A percentile compares a stretch with the other conserved stretches of the same genome.
These are phyloP conservation scores for Nitzschia sp. DNA, from an alignment of 108 stramenopile species.

Conservation along the genomic window DNA sequence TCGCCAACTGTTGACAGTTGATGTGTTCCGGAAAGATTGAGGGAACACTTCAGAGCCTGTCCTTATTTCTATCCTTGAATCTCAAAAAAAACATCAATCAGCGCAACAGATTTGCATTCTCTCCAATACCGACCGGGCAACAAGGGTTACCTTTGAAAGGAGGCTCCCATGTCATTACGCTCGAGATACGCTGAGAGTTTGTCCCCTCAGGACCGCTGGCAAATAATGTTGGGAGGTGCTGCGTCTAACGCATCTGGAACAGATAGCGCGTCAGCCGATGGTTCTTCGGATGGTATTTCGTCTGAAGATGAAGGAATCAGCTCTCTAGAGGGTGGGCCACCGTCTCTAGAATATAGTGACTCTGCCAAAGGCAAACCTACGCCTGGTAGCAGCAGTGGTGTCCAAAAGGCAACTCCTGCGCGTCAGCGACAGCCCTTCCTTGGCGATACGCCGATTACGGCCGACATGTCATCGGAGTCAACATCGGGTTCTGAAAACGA, in stretches of 20 bases:
- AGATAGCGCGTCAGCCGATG: neutral
- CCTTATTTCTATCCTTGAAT: too few species aligned
- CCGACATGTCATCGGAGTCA: neutral
- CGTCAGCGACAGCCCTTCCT: neutral
- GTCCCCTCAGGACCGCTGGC: too few species aligned
- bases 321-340: constrained; percentile 1
- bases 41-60: too few species aligned
- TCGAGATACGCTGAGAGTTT: too few species aligned
- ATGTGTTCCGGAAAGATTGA: too few species aligned
- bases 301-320: neutral
- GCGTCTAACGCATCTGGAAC: neutral
- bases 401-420: neutral
- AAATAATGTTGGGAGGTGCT: too few species aligned
- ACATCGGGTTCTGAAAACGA: constrained; percentile 1
- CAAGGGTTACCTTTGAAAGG: too few species aligned
- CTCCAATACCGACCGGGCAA: too few species aligned
- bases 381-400: neutral
- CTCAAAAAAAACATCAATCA: too few species aligned
- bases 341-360: neutral
- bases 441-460: neutral
- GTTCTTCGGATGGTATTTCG: neutral
- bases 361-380: neutral
- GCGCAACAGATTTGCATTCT: too few species aligned
- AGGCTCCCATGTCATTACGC: too few species aligned
- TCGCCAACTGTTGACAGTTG: too few species aligned